phyloP scores from a whole-genome alignment of 1,139 yeast genomes.

The Pichia norvegensis region DNA sequence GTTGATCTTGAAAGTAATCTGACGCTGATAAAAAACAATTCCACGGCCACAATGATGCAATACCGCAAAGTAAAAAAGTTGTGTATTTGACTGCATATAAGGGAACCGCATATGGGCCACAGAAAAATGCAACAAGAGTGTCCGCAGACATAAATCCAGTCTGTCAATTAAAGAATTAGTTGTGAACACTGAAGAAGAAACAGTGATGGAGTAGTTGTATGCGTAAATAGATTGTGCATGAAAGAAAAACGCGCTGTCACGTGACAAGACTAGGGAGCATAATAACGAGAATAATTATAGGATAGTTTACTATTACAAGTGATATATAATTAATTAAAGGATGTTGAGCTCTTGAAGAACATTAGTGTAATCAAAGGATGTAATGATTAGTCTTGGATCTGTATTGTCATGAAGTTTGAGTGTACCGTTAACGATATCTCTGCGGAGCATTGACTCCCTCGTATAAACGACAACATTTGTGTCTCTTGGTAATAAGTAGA shows the following conservation, averaged over 20 bases:
- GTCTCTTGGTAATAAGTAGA: slow-evolving; percentile 35
- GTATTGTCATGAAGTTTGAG: slow-evolving; percentile 28
- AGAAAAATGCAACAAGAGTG: neutral
- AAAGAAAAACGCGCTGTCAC: no score
- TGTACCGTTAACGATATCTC: slow-evolving; percentile 46
- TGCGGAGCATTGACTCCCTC: slow-evolving; percentile 42
- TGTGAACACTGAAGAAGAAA: no score
- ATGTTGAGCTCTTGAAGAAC: slow-evolving; percentile 13
- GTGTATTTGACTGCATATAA: slow-evolving; percentile 37
- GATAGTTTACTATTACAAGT: neutral
- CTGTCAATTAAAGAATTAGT: no score
- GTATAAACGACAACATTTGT: slow-evolving; percentile 38
- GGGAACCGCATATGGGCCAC: neutral
- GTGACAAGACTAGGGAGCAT: no score
- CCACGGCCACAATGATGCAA: slow-evolving; percentile 93
- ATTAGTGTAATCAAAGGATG: slow-evolving; percentile 26
- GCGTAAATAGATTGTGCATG: no score
- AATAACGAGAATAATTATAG: no score
- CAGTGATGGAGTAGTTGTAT: no score
- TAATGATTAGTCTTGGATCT: slow-evolving; percentile 26
- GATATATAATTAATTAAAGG: neutral
- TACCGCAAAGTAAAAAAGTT: slow-evolving; percentile 64
- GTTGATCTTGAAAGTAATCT: slow-evolving; percentile 65
- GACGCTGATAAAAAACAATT: slow-evolving; percentile 84
- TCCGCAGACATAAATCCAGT: neutral